Base-by-base conservation (phyloP, 345 rosid genomes). In the Triadica sebifera region DNA sequence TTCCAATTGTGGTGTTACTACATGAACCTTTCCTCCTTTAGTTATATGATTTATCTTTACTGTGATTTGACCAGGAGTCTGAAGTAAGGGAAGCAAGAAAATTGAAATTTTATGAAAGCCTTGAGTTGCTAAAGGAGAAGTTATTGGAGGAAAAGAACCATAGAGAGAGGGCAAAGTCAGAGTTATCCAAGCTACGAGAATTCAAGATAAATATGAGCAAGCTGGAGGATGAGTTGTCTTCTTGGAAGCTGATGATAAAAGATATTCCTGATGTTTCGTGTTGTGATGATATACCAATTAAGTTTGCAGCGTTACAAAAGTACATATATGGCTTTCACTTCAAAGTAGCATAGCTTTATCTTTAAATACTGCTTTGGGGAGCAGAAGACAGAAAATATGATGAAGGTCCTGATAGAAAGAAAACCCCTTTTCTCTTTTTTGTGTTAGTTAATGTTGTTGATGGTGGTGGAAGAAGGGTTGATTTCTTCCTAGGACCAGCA, bases 71-170 rank as follows among this genome's bases (percentile, higher is more conserved):
- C 29, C 79, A 95, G 99, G 99, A 91, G 78, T 74, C 86, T 73
- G 98, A 91, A 79, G 96, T 95, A 80, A 89, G 79, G 78, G 97
- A 91, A 82, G 98, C 98, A 38, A 91, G 93, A 84, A 93, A 85
- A 76, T 57, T 93, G 70, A 95, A 87, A 83, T 89, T 88, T 71
- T 76, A 85, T 72, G 86, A 90, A 79, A 85, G 84, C 72, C 83
- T 86, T 82, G 97, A 87, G 74, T 70, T 95, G 74, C 69, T 93
- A 69, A 95, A 90, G 81, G 94, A 85, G 75, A 91, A 93, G 78
- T 82, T 93, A 75, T 73, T 82, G 81, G 96, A 91, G 90, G 98
- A 95, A 81, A 90, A 89, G 82, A 70, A 86, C 58, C 84, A 85
- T 49, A 83, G 90, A 73, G 96, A 90, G 80, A 87, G 91, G 82